Percentiles rank a stretch among this genome's conserved stretches.
Conservation (phyloP, 352 stramenopile genomes). For the Phytophthora pini region DNA sequence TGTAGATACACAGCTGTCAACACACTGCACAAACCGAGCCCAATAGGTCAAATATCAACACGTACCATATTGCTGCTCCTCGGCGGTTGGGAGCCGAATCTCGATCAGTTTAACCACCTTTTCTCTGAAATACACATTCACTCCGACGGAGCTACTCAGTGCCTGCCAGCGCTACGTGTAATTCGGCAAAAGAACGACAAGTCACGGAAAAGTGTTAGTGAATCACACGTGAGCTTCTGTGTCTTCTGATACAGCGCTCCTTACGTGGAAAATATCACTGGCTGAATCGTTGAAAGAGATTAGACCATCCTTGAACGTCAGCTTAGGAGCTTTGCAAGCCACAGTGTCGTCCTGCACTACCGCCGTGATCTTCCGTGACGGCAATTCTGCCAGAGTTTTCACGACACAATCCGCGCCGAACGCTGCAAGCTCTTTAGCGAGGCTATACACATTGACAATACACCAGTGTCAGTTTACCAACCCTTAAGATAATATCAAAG, state of each 20-base stretch:
- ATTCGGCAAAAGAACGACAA: background rate
- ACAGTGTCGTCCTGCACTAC: slow-evolving; percentile 58
- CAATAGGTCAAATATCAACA: background rate
- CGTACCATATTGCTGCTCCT: slow-evolving; percentile 54
- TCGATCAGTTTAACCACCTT: slow-evolving; percentile 79
- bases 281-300: slow-evolving; percentile 59
- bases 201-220: slow-evolving; percentile 2
- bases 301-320: slow-evolving; percentile 64
- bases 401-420: slow-evolving; percentile 75
- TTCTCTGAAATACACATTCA: slow-evolving; percentile 68
- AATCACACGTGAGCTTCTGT: background rate
- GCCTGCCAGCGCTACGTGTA: slow-evolving; percentile 74
- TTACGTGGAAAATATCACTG: slow-evolving; percentile 64
- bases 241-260: slow-evolving; percentile 1
- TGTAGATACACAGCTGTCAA: background rate
- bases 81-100: slow-evolving; percentile 46
- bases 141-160: slow-evolving; percentile 74
- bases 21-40: background rate
- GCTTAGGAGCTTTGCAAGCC: slow-evolving; percentile 75
- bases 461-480: slow-evolving; percentile 1
- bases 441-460: slow-evolving; percentile 27
- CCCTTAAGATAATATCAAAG: background rate
- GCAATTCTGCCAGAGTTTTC: slow-evolving; percentile 63
- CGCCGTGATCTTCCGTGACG: slow-evolving; percentile 51
- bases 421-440: slow-evolving; percentile 54